Percentiles rank a stretch among this genome's conserved stretches.
phyloP scores from a whole-genome alignment of 1,284 basidiomycete genomes.

The Pisolithus thermaeus region DNA sequence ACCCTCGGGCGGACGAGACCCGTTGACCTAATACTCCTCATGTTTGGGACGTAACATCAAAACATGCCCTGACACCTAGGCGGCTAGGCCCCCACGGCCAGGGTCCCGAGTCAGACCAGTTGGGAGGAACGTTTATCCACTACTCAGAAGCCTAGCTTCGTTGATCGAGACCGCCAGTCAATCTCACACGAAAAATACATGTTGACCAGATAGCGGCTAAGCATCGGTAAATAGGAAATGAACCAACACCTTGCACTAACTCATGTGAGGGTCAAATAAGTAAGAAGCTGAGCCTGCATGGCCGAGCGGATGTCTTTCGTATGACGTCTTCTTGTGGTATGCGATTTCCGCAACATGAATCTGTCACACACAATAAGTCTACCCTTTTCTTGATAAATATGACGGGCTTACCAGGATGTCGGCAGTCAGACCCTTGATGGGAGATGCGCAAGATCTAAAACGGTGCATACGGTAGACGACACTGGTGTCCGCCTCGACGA shows the following conservation, averaged over 20 bases:
- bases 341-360: slow-evolving; percentile 57
- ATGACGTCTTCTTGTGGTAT: slow-evolving; percentile 42
- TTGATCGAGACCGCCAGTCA: neutral
- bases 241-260: slow-evolving; percentile 14
- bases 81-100: neutral
- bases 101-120: neutral
- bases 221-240: neutral
- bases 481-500: slow-evolving; percentile 37
- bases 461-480: slow-evolving; percentile 67
- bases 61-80: neutral
- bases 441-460: slow-evolving; percentile 67
- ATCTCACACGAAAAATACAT: neutral
- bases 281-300: slow-evolving; percentile 10
- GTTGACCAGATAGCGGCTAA: neutral
- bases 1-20: neutral
- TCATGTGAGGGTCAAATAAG: slow-evolving; percentile 13
- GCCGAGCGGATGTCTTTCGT: slow-evolving; percentile 43
- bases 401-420: slow-evolving; percentile 64
- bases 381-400: neutral
- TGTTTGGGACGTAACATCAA: slow-evolving; percentile 1
- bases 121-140: neutral
- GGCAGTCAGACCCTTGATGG: slow-evolving; percentile 77
- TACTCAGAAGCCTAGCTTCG: neutral
- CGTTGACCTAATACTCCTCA: neutral
- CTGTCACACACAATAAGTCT: slow-evolving; percentile 26